Base-by-base conservation (phyloP, 345 rosid genomes). In the Dimocarpus longan region DNA sequence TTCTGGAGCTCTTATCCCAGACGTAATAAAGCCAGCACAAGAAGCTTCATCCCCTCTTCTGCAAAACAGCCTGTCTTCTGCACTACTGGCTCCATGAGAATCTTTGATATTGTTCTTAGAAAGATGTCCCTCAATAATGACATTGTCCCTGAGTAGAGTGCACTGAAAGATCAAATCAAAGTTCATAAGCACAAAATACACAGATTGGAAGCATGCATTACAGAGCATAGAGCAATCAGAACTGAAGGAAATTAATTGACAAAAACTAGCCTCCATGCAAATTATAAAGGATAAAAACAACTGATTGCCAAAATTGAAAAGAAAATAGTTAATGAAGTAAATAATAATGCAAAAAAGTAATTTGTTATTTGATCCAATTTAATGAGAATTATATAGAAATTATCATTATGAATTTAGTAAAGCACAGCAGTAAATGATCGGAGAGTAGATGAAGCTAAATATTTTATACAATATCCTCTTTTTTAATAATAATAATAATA, bases 101-200 rank as follows among this genome's bases (percentile, higher is more conserved):
- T 68, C 85, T 77, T 83, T 76, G n/a, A 15, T 19, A 42, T 57
- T 77, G 79, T 77, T 77, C 66, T 79, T 74, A 56, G 86, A 80
- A 70, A 32, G 66, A 76, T 76, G 80, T 76, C 87, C 91, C 80
- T 91, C 89, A 32, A 84, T 82, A 84, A 68, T 82, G 77, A 87
- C 80, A 87, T 86, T 90, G 83, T 88, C 83, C 98, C 95, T 94
- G 98, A 93, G 91, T 90, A 92, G 90, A 95, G 92, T 87, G 88
- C 93, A 91, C 93, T 90, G 92, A 81, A 95, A 91, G 88, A 87
- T 95, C 98, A 93, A 87, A 91, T 88, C 90, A 90, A 91, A 88
- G 95, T 82, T 91, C 91, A 93, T 89, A 91, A 93, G 93, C 88
- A 84, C 63, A 40, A 32, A 73, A 80, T 62, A 82, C 22, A 65